These are phyloP conservation scores for Cyphellophora europaea DNA, from an alignment of 2,329 filamentous ascomycete genomes.

Conservation along the genomic window DNA sequence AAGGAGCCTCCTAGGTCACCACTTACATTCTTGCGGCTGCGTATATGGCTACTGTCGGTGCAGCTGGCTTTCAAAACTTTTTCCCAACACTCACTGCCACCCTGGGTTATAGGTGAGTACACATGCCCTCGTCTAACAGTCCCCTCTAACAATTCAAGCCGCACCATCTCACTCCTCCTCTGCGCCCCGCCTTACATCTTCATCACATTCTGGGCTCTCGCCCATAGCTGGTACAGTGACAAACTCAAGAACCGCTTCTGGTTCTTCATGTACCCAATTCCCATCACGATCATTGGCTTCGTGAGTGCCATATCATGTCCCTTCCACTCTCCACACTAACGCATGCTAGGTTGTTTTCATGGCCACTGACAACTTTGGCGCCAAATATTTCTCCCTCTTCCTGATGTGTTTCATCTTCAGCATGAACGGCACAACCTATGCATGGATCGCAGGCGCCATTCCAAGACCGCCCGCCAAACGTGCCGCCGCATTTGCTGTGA, in stretches of 20 bases:
- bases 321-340: too few species aligned
- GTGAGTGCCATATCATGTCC: too few species aligned
- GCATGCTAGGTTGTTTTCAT: too few species aligned
- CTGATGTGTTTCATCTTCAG: slow-evolving; percentile 48
- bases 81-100: slow-evolving; percentile 43
- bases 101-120: slow-evolving; percentile 33
- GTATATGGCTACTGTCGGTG: slow-evolving; percentile 40
- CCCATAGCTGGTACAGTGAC: slow-evolving; percentile 37
- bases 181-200: slow-evolving; percentile 46
- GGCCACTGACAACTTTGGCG: slow-evolving; percentile 40
- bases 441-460: slow-evolving; percentile 43
- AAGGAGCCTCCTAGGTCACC: too few species aligned
- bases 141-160: too few species aligned
- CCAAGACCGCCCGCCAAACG: slow-evolving; percentile 45
- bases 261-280: slow-evolving; percentile 45
- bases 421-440: slow-evolving; percentile 40
- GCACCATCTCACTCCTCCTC: slow-evolving; percentile 41
- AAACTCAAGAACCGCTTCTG: slow-evolving; percentile 37
- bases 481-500: slow-evolving; percentile 42
- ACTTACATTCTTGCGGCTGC: slow-evolving; percentile 34
- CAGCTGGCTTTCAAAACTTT: slow-evolving; percentile 48
- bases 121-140: too few species aligned
- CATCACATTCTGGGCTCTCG: slow-evolving; percentile 40
- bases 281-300: slow-evolving; percentile 41
- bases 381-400: slow-evolving; percentile 48